Percentiles rank a stretch among this genome's conserved stretches.
phyloP scores from a whole-genome alignment of 164 flowering plant genomes.

The Hamamelis virginiana region DNA sequence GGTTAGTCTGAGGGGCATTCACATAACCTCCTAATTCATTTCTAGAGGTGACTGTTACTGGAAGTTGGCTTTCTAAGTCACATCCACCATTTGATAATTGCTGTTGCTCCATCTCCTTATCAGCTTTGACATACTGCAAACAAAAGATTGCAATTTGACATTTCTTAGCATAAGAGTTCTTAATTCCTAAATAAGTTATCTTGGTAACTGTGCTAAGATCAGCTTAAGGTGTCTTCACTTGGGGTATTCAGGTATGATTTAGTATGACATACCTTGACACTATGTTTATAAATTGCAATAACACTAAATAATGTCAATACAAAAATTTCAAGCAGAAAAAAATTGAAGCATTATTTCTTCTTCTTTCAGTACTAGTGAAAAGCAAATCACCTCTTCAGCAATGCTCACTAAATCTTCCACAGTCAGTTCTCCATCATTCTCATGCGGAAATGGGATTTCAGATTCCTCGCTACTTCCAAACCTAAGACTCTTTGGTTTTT shows the following conservation, averaged over 20 bases:
- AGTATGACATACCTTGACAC: background rate
- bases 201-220: background rate
- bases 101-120: constrained; percentile 19
- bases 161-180: background rate
- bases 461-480: constrained; percentile 13
- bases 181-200: background rate
- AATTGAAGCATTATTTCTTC: background rate
- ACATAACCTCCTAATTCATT: constrained; percentile 18
- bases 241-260: background rate
- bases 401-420: constrained; percentile 64
- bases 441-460: constrained; percentile 17
- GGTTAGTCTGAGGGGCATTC: constrained; percentile 6
- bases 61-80: constrained; percentile 17
- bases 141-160: constrained; percentile 10
- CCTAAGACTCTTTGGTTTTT: constrained; percentile 8
- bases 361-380: background rate
- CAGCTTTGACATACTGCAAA: constrained; percentile 53
- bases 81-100: constrained; percentile 7
- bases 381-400: constrained; percentile 60
- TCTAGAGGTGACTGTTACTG: constrained; percentile 5
- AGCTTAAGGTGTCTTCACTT: background rate
- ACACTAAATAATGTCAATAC: background rate
- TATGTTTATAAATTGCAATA: background rate
- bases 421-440: constrained; percentile 45
- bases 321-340: background rate